Evolutionary conservation across 257 asterid species (phyloP).

Genomic region (Henckelia pumila): DNA sequence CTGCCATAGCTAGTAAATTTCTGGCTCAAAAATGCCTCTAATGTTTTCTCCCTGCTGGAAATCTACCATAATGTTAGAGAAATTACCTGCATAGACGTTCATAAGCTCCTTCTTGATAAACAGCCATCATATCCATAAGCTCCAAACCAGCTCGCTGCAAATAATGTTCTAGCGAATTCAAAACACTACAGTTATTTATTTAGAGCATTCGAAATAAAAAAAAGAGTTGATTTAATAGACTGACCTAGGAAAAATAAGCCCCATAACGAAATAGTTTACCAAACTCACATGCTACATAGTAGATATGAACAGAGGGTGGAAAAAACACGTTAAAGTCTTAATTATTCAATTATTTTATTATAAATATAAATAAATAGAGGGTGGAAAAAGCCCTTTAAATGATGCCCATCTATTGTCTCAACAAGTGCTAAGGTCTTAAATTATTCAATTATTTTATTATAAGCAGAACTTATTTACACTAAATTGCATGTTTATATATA

Average conservation of each 20-base stretch:
- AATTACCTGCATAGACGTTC: constrained; percentile 95
- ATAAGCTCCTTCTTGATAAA: constrained; percentile 98
- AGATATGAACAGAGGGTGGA: too few relatives aligned
- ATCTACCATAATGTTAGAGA: constrained; percentile 16
- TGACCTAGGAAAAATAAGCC: not conserved
- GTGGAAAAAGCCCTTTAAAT: not conserved
- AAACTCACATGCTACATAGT: too few relatives aligned
- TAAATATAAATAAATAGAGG: constrained; percentile 6
- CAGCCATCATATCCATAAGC: constrained; percentile 99
- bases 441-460: constrained; percentile 12
- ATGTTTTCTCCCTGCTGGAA: constrained; percentile 7
- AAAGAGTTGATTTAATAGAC: not conserved
- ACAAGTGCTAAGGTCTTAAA: constrained; percentile 12
- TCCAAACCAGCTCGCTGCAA: constrained; percentile 97
- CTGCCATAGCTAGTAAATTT: constrained; percentile 6
- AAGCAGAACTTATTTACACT: constrained; percentile 13
- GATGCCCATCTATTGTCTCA: constrained; percentile 8
- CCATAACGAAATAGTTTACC: not conserved
- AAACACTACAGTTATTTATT: constrained; percentile 53
- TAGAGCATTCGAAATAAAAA: constrained; percentile 32
- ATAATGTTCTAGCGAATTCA: constrained; percentile 39
- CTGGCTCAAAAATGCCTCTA: constrained; percentile 4
- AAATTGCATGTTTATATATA: constrained; percentile 12
- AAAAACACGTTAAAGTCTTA: not conserved
- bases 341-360: constrained; percentile 9